Evolutionary conservation across 1,284 basidiomycete genomes (phyloP).

Genomic region (Neonothopanus nambi): DNA sequence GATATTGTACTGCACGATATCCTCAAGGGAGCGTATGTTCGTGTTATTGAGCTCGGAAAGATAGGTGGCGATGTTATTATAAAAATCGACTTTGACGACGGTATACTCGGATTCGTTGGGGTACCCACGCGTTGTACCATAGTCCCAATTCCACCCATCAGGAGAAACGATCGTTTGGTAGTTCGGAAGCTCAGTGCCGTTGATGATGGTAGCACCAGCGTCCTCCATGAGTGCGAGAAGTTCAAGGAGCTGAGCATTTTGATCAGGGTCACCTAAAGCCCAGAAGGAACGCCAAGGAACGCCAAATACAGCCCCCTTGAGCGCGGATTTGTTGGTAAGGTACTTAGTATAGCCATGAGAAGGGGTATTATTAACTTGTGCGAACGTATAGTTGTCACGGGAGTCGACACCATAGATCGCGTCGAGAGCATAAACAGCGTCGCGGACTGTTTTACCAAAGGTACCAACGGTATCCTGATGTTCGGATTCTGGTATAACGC

Average conservation of each 20-base stretch:
- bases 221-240: neutral
- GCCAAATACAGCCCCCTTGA: conserved; percentile 24
- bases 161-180: conserved; percentile 19
- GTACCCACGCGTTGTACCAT: conserved; percentile 8
- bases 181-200: neutral
- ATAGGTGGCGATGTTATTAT: conserved; percentile 21
- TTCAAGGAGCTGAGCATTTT: conserved; percentile 17
- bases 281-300: conserved; percentile 22
- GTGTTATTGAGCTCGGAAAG: conserved; percentile 21
- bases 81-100: conserved; percentile 22
- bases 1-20: conserved; percentile 42
- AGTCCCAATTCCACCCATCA: conserved; percentile 18
- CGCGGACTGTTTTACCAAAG: conserved; percentile 47
- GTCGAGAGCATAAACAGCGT: conserved; percentile 43
- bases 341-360: conserved; percentile 33
- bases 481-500: conserved; percentile 50
- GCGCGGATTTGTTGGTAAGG: conserved; percentile 17
- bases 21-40: conserved; percentile 30
- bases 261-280: conserved; percentile 16
- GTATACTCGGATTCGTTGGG: conserved; percentile 18
- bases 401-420: conserved; percentile 47
- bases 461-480: conserved; percentile 54
- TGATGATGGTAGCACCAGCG: neutral
- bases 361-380: conserved; percentile 39
- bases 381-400: conserved; percentile 44